Base-by-base conservation (phyloP, 2,329 filamentous ascomycete species). In the Talaromyces sp. region DNA sequence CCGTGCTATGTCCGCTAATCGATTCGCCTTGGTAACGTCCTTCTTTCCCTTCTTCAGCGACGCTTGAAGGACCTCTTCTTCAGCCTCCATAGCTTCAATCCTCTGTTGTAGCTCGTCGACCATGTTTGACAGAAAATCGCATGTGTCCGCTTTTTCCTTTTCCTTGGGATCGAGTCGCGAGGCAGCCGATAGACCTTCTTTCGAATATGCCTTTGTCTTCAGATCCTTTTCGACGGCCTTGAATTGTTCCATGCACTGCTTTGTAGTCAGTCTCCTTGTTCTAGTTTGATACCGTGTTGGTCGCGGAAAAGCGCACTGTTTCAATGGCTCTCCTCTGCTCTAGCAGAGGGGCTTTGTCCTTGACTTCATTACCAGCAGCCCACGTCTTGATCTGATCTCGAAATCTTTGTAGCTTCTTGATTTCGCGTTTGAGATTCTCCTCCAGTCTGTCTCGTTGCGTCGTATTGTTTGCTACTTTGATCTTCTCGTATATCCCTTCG, bases 221-320 rank as follows among this genome's bases (percentile, higher is more conserved):
- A 99, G 97, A 70, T 96, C 94, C 81, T 99, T 99, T 77, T 99
- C 94, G 55, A 99, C 94, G n/a, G 92, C 93, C 80, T 99, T 99
- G 84, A 99, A 99, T 69, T 91, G 91, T 78, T 99, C 94, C 94
- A 99, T 99, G 77, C 74, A 77, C 72, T 78, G 64, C 54, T 52
- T 54, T 56, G 28, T 52, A 28, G 63, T 74, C 71, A 73, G 70
- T 63, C 58, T 40, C 46, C 13, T 31, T 51, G 48, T n/a, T 17
- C 48, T 52, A 36, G 25, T 50, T 43, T 46, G 46, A 53, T 39
- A 41, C 33, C 15, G n/a, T 13, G 25, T 36, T 35, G 9, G 19
- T n/a, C 13, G 51, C 25, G 46, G 58, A 36, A 33, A 37, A 53
- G 60, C 73, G 58, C 65, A 97, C 93, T 80, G 92, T 96, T 82